Conservation (phyloP, 192 early-diverging fungal genomes). For the Umbelopsis sp. region DNA sequence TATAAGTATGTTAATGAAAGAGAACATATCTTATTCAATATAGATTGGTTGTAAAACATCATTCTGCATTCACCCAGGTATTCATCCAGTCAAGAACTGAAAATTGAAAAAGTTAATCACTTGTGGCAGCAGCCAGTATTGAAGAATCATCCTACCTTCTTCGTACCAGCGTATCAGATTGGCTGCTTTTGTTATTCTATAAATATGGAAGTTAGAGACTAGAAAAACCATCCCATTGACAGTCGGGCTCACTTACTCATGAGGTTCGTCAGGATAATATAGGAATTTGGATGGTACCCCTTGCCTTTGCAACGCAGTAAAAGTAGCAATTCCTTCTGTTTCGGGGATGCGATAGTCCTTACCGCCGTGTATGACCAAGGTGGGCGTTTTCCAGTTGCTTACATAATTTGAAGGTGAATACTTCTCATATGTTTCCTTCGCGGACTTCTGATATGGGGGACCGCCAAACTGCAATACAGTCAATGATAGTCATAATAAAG, state of each 20-base stretch:
- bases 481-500: neutral
- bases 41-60: too few relatives aligned
- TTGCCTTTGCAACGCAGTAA: constrained; percentile 74
- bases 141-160: constrained; percentile 43
- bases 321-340: constrained; percentile 70
- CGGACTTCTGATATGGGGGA: constrained; percentile 54
- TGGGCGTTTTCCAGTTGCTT: constrained; percentile 68
- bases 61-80: neutral
- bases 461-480: constrained; percentile 49
- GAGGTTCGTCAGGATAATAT: constrained; percentile 77
- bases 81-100: constrained; percentile 4
- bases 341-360: constrained; percentile 70
- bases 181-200: constrained; percentile 53
- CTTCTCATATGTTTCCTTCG: constrained; percentile 52
- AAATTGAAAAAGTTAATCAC: neutral
- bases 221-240: neutral
- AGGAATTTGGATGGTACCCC: constrained; percentile 69
- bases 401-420: constrained; percentile 66
- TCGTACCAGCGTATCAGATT: constrained; percentile 74
- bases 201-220: neutral
- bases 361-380: constrained; percentile 70
- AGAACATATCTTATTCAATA: too few relatives aligned
- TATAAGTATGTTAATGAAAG: too few relatives aligned
- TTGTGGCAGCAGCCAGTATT: neutral
- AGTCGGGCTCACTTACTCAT: constrained; percentile 43